These are phyloP conservation scores for Phytophthora agathidicida DNA, from an alignment of 352 stramenopile genomes.

Conservation along the genomic window DNA sequence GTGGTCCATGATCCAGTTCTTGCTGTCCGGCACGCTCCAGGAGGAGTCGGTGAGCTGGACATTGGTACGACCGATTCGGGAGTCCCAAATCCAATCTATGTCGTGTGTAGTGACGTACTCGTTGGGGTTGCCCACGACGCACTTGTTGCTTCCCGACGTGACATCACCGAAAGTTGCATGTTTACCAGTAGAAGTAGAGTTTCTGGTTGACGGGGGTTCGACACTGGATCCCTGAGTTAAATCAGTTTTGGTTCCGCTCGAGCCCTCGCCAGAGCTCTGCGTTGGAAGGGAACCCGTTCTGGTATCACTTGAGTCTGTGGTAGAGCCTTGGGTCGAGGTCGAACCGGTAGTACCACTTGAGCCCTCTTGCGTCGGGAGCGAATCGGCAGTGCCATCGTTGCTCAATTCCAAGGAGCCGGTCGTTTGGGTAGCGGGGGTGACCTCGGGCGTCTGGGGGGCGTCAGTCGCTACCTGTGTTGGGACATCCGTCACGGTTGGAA, in stretches of 20 bases:
- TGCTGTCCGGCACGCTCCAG: slow-evolving; percentile 7
- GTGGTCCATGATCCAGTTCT: slow-evolving; percentile 38
- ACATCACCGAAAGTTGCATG: slow-evolving; percentile 18
- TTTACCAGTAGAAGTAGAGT: background rate
- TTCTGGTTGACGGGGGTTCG: too few relatives aligned
- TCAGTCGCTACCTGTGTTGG: slow-evolving; percentile 13
- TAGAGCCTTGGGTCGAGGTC: too few relatives aligned
- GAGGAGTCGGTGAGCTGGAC: slow-evolving; percentile 3
- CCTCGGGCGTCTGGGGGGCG: slow-evolving; percentile 3
- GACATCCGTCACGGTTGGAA: slow-evolving; percentile 16
- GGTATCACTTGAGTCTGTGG: background rate
- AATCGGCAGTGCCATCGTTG: slow-evolving; percentile 1
- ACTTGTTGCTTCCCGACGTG: slow-evolving; percentile 16
- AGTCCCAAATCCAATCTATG: slow-evolving; percentile 19
- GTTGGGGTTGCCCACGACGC: slow-evolving; percentile 19
- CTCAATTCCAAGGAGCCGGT: slow-evolving; percentile 8
- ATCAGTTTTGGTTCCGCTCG: too few relatives aligned
- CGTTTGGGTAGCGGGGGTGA: slow-evolving; percentile 12
- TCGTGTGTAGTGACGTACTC: slow-evolving; percentile 13
- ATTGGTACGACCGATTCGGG: slow-evolving; percentile 13
- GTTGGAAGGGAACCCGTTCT: background rate
- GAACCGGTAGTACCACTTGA: too few relatives aligned
- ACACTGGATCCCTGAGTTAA: too few relatives aligned
- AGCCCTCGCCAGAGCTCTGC: slow-evolving; percentile 5
- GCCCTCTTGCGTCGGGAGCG: slow-evolving; percentile 1